Conservation (phyloP, 805 yeast genomes). For the Cyberlindnera misumaiensis region DNA sequence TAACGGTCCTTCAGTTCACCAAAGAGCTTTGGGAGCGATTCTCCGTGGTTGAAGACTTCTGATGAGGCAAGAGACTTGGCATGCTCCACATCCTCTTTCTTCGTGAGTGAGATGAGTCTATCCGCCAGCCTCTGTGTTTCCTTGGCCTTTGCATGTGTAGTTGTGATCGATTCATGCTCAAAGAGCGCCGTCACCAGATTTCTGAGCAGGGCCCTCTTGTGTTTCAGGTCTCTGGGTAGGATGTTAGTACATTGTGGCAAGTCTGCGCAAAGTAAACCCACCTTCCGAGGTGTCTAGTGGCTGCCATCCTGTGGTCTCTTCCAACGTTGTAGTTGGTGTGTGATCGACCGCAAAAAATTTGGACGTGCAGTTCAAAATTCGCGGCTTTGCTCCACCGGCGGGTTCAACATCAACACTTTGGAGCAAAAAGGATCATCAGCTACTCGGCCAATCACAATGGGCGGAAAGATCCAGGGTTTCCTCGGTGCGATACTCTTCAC, state of each 20-base stretch:
- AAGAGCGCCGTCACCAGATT: constrained; percentile 62
- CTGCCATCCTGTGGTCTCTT: constrained; percentile 13
- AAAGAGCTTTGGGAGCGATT: constrained; percentile 56
- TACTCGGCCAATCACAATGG: constrained; percentile 23
- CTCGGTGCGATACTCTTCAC: constrained; percentile 59
- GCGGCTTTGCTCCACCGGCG: neutral
- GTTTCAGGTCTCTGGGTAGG: constrained; percentile 19
- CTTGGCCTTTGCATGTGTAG: constrained; percentile 72
- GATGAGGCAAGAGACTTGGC: constrained; percentile 31
- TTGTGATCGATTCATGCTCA: constrained; percentile 63
- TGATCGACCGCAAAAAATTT: neutral
- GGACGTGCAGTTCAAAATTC: neutral
- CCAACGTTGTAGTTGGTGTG: neutral
- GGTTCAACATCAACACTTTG: too few relatives aligned
- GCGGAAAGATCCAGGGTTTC: constrained; percentile 48
- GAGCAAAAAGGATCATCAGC: neutral
- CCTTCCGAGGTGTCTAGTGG: constrained; percentile 22
- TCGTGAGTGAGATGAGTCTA: constrained; percentile 54
- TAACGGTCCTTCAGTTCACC: constrained; percentile 62
- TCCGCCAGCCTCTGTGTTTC: constrained; percentile 61
- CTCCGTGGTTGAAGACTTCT: constrained; percentile 40
- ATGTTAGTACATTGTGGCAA: constrained; percentile 3
- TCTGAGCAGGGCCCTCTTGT: constrained; percentile 42
- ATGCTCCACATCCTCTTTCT: constrained; percentile 26
- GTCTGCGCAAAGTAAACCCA: constrained; percentile 1